These are phyloP conservation scores for Pseudomonodictys pantanalensis DNA, from an alignment of 495 filamentous ascomycete genomes.

Conservation along the genomic window DNA sequence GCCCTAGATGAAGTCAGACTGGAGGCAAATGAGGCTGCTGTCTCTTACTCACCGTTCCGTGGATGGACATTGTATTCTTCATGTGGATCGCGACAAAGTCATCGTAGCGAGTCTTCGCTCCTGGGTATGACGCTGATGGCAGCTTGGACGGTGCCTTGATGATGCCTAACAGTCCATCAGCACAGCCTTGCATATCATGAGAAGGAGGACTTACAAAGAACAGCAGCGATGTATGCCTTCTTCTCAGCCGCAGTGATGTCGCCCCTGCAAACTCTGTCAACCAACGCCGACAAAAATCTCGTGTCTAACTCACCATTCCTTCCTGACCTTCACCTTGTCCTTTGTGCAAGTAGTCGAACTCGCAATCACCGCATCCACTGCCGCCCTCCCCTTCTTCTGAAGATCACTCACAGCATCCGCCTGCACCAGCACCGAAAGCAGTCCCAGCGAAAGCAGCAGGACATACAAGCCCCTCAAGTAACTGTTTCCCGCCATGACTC, in stretches of 20 bases:
- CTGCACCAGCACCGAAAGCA: constrained; percentile 6
- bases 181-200: neutral
- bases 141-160: constrained; percentile 25
- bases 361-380: constrained; percentile 43
- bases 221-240: constrained; percentile 31
- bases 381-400: constrained; percentile 43
- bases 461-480: constrained; percentile 14
- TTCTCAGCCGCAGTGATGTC: constrained; percentile 23
- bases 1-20: constrained; percentile 14
- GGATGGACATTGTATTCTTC: constrained; percentile 28
- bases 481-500: constrained; percentile 5
- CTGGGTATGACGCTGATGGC: constrained; percentile 17
- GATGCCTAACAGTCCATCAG: constrained; percentile 1
- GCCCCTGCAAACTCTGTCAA: constrained; percentile 20
- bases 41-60: constrained; percentile 23
- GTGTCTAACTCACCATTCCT: constrained; percentile 46
- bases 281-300: neutral
- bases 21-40: neutral
- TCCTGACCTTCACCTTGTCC: constrained; percentile 47
- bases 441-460: constrained; percentile 13
- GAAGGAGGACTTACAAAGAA: constrained; percentile 9
- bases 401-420: constrained; percentile 48
- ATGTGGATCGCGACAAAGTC: constrained; percentile 33
- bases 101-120: constrained; percentile 29
- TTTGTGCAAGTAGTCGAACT: constrained; percentile 50